phyloP scores from a whole-genome alignment of 371 early-diverging fungal genomes.

The Conidiobolus coronatus region DNA sequence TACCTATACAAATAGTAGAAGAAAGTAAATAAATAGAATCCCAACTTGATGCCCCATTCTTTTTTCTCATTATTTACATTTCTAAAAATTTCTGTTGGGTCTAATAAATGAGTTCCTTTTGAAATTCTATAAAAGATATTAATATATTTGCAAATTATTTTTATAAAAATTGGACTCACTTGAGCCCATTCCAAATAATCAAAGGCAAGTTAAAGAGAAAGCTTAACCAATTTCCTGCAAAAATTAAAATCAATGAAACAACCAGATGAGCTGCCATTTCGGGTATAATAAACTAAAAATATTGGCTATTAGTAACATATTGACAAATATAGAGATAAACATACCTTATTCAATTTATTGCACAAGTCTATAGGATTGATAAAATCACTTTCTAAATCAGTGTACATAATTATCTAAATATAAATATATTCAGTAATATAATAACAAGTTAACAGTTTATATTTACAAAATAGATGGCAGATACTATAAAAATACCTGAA shows the following conservation, averaged over 20 bases:
- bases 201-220: slow-evolving; percentile 1
- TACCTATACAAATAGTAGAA: slow-evolving; percentile 5
- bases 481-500: no score
- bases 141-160: no score
- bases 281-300: background rate
- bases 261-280: background rate
- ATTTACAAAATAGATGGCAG: no score
- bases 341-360: slow-evolving; percentile 79
- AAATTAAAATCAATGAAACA: background rate
- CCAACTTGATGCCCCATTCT: slow-evolving; percentile 1
- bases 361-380: slow-evolving; percentile 95
- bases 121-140: background rate
- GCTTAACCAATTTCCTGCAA: background rate
- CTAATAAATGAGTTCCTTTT: background rate
- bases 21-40: slow-evolving; percentile 2
- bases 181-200: background rate
- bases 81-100: slow-evolving; percentile 4
- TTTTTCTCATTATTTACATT: background rate
- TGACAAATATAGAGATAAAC: background rate
- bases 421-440: no score
- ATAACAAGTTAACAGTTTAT: no score
- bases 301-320: background rate
- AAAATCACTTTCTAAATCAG: slow-evolving; percentile 33
- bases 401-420: slow-evolving; percentile 4
- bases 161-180: no score